Evolutionary conservation across 2,329 filamentous ascomycete species (phyloP).

Genomic region (Allantophomopsis lycopodina): DNA sequence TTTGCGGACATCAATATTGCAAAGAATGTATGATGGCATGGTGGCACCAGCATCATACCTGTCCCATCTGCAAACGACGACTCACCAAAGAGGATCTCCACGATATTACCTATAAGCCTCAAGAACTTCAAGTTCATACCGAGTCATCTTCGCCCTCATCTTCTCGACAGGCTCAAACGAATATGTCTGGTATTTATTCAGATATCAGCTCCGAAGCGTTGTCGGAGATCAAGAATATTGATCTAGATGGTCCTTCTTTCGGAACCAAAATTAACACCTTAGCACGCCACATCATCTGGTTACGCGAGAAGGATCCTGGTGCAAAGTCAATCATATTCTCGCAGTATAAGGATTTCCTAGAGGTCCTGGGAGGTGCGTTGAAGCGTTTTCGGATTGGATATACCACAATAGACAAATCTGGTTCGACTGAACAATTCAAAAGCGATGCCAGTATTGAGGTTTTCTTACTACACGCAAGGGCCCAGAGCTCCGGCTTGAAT

Average conservation of each 20-base stretch:
- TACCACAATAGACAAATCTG: constrained; percentile 51
- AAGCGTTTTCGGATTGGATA: constrained; percentile 57
- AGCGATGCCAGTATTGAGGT: constrained; percentile 61
- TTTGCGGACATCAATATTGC: constrained; percentile 88
- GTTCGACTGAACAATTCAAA: constrained; percentile 66
- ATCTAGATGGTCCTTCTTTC: constrained; percentile 60
- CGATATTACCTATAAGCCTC: constrained; percentile 72
- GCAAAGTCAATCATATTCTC: constrained; percentile 92
- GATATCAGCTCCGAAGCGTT: constrained; percentile 60
- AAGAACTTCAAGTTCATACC: constrained; percentile 55
- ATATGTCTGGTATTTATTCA: constrained; percentile 53
- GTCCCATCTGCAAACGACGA: constrained; percentile 69
- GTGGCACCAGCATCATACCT: constrained; percentile 62
- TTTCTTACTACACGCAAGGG: constrained; percentile 80
- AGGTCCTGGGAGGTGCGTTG: constrained; percentile 60
- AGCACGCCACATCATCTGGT: constrained; percentile 70
- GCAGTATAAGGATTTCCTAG: constrained; percentile 73
- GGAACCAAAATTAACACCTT: constrained; percentile 85
- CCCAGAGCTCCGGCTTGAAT: constrained; percentile 79
- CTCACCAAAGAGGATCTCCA: constrained; percentile 59
- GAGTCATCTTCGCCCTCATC: constrained; percentile 19
- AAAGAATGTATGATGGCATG: constrained; percentile 74
- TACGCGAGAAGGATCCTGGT: constrained; percentile 71
- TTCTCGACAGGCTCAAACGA: constrained; percentile 4
- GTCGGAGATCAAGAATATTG: constrained; percentile 68